Percentiles rank a stretch among this genome's conserved stretches.
Conservation (phyloP, 1,139 yeast species). For the Zygotorulaspora mrakii region DNA sequence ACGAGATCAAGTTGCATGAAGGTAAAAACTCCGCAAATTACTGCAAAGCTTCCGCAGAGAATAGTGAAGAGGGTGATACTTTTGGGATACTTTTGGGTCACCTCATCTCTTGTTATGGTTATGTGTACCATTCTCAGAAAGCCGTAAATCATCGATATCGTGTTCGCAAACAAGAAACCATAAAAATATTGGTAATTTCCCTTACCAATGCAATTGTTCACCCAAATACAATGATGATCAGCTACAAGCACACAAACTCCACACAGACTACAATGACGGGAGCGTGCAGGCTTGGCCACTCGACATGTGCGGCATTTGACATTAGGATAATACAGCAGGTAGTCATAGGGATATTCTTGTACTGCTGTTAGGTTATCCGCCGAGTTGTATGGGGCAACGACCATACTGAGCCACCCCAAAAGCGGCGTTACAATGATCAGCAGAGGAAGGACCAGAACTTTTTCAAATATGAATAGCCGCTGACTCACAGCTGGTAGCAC, state of each 20-base stretch:
- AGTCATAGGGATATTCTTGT: slow-evolving; percentile 46
- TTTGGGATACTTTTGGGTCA: slow-evolving; percentile 6
- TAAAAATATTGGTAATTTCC: slow-evolving; percentile 72
- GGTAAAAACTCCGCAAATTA: slow-evolving; percentile 56
- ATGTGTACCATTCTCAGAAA: slow-evolving; percentile 32
- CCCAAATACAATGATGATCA: slow-evolving; percentile 96
- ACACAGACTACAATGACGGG: slow-evolving; percentile 84
- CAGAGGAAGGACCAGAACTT: slow-evolving; percentile 22
- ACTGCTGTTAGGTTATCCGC: slow-evolving; percentile 11
- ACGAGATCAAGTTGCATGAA: slow-evolving; percentile 59
- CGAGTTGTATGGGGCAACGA: slow-evolving; percentile 21
- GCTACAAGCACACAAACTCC: slow-evolving; percentile 59
- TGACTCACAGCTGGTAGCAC: slow-evolving; percentile 17
- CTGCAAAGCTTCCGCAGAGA: slow-evolving; percentile 50
- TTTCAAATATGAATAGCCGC: slow-evolving; percentile 21
- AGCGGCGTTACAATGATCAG: slow-evolving; percentile 19
- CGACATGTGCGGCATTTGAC: slow-evolving; percentile 53
- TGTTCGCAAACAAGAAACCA: slow-evolving; percentile 54
- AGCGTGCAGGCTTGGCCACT: slow-evolving; percentile 73
- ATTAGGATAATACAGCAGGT: slow-evolving; percentile 51
- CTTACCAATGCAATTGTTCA: slow-evolving; percentile 84
- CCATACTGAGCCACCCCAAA: slow-evolving; percentile 24
- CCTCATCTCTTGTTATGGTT: slow-evolving; percentile 8
- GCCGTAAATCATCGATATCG: slow-evolving; percentile 60
- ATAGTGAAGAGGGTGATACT: slow-evolving; percentile 28